Conservation (phyloP, 176 grass and related monocot genomes). For the Triticum urartu region DNA sequence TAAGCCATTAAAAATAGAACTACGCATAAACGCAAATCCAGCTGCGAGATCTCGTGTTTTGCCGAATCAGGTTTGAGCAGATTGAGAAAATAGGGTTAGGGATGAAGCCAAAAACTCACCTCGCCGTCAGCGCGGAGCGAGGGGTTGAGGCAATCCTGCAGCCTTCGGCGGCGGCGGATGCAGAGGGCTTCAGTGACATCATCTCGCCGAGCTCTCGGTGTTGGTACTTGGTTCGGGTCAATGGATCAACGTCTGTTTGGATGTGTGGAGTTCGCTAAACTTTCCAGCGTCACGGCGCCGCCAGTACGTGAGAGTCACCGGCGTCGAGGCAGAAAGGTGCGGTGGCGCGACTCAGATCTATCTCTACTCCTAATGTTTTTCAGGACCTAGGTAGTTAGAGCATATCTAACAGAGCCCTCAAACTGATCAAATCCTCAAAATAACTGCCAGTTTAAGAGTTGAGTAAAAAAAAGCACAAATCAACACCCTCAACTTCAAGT, state of each 20-base stretch:
- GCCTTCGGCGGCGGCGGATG: conserved; percentile 28
- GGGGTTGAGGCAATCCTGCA: conserved; percentile 25
- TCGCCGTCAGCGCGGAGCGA: conserved; percentile 11
- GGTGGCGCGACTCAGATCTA: not conserved
- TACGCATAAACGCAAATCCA: not conserved
- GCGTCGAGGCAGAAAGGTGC: not conserved
- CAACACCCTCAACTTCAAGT: no score
- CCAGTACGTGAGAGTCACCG: conserved; percentile 3
- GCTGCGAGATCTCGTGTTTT: conserved; percentile 27
- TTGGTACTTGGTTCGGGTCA: not conserved
- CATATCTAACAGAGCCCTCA: no score
- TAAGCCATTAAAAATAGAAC: not conserved
- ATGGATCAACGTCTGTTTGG: conserved; percentile 3
- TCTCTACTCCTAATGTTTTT: no score
- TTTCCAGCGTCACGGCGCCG: not conserved
- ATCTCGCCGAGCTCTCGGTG: conserved; percentile 25
- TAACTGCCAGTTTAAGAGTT: no score
- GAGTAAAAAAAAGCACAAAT: no score
- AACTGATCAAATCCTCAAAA: no score
- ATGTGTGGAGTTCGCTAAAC: not conserved
- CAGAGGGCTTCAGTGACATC: conserved; percentile 41
- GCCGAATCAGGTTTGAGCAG: not conserved
- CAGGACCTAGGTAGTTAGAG: no score
- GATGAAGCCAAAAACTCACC: conserved; percentile 5
- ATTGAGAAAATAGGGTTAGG: conserved; percentile 14